Base-by-base conservation (phyloP, 2,329 filamentous ascomycete genomes). In the Diaporthe amygdali region DNA sequence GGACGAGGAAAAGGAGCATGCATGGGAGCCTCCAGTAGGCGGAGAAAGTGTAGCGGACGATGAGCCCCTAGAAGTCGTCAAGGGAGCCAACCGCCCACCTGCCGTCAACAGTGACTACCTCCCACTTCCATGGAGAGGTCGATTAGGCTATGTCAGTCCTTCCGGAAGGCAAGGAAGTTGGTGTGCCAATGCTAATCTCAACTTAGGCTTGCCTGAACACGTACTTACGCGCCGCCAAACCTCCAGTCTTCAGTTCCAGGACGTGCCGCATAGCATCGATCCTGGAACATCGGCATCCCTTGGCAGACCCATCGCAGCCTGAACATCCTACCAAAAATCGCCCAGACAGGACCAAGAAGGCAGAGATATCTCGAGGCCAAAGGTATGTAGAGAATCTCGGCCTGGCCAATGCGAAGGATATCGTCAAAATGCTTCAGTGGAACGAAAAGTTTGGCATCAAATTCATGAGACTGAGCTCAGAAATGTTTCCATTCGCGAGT, bases 401-500 rank as follows among this genome's bases (percentile, higher is more conserved):
- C 0, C 80, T 97, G 14, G 90, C 93, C 20, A 98, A 98, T 80
- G 93, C 93, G 1, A 87, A 89, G 49, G 96, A 98, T 76, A 90
- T 98, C 39, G 83, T 88, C 70, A 97, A 97, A 81, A 94, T 98
- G 90, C 78, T 98, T 10, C 88, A 90, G 1, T 98, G 96, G 96
- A 98, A 98, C 78, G 92, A 97, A 74, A 93, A 90, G 75, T 98
- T 96, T 74, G 92, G 92, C 47, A 98, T 98, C 82, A 95, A 91
- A 75, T 98, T 98, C 80, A 90, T 98, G 89, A 90, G 96, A 1
- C 85, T 98, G 25, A 97, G 94, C 75, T 97, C 94, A 68, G 96
- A 98, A 76, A 98, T 98, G 93, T 98, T 98, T 74, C 96, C 96
- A 0, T 98, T 98, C 79, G 96, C 96, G 2, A 97, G 94, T 74